Evolutionary conservation across 768 basidiomycete species (phyloP).

Genomic region (Tylopilus intermedius): DNA sequence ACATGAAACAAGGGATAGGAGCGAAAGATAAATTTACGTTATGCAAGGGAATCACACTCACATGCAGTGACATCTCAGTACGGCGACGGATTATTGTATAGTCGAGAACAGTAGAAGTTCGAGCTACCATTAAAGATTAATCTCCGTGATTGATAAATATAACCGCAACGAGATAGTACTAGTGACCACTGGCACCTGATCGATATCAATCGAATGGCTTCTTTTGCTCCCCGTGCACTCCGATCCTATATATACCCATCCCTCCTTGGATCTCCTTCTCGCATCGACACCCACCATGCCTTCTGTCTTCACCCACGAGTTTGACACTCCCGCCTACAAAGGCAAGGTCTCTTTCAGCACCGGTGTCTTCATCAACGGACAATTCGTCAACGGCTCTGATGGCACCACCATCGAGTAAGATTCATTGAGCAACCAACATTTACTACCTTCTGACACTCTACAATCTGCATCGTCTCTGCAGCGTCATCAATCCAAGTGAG

Average conservation of each 20-base stretch:
- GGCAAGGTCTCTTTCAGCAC: constrained; percentile 54
- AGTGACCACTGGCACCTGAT: too few relatives aligned
- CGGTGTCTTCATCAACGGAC: constrained; percentile 67
- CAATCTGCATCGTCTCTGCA: constrained; percentile 18
- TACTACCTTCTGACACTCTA: background rate
- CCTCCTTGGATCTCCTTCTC: background rate
- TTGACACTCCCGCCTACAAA: constrained; percentile 53
- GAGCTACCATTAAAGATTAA: too few relatives aligned
- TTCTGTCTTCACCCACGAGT: constrained; percentile 42
- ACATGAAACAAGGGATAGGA: background rate
- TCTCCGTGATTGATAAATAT: too few relatives aligned
- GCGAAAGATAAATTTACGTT: too few relatives aligned
- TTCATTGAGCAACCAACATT: background rate
- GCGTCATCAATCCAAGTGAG: constrained; percentile 55
- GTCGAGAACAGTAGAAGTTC: background rate
- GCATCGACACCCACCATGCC: constrained; percentile 33
- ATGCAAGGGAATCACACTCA: too few relatives aligned
- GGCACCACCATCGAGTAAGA: constrained; percentile 66
- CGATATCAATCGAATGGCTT: background rate
- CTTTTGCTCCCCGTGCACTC: background rate
- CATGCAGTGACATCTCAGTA: too few relatives aligned
- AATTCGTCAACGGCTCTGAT: constrained; percentile 56
- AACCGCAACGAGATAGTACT: too few relatives aligned
- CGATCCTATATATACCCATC: constrained; percentile 19
- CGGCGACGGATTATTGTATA: too few relatives aligned